Evolutionary conservation across 345 rosid species (phyloP), one percentile per base, ranked within the genome.

Genomic region (Eucalyptus pumila): DNA sequence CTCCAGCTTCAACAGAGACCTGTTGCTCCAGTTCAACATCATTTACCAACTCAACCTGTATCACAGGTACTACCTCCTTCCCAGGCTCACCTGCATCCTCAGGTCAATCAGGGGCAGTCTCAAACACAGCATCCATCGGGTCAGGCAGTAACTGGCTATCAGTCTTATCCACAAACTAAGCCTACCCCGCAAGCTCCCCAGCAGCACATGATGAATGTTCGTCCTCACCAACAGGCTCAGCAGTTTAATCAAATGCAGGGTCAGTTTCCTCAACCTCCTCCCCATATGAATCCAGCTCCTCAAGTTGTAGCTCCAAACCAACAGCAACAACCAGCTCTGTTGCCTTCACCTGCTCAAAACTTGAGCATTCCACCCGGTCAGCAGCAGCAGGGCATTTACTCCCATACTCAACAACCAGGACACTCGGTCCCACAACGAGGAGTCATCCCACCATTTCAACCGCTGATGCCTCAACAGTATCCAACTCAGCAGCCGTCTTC

Each of bases 141-240:
- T 50, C 88, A 92, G 88, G 89, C 96, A 45, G 94, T 94, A 90
- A 92, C 93, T 6, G 94, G 94, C 76, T 94, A 92, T 91, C 95
- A 93, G 34, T 94, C 94, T 32, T 94, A 94, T 92, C 91, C 92
- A 49, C 97, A 91, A 80, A 87, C 90, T 27, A 96, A 94, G 89
- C 86, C 92, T 81, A 91, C 83, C 32, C 95, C 91, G 50, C 95
- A 90, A 81, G 92, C 89, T 89, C 91, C 91, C 27, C 91, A 91
- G 87, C 94, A 92, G 87, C 93, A 91, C 87, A 90, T 91, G 15
- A 37, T 88, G 85, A 92, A 80, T 62, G 44, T 89, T 65, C 95
- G 93, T 87, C 89, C 92, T 86, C 93, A 92, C 17, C 92, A 86
- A 10, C 93, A 88, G 86, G 65, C 90, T 14, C 95, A 91, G 69